Evolutionary conservation across 208 protist genomes (phyloP).

Genomic region (Acanthamoeba healyi): DNA sequence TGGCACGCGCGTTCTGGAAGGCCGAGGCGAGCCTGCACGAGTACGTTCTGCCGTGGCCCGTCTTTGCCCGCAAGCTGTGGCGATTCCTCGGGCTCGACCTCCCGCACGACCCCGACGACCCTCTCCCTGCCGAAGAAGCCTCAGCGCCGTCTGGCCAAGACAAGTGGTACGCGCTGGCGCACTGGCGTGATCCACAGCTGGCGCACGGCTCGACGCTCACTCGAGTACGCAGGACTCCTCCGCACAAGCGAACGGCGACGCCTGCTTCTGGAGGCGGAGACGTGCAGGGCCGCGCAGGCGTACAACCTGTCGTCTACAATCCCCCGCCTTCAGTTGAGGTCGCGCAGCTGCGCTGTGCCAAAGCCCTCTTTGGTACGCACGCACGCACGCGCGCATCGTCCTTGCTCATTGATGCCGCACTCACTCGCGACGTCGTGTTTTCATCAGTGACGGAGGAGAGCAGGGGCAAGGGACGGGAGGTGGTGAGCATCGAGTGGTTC

Average conservation of each 20-base stretch:
- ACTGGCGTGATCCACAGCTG: background rate
- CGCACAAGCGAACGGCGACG: background rate
- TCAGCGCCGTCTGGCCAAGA: background rate
- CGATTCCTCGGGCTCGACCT: background rate
- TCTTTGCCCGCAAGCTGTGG: constrained; percentile 46
- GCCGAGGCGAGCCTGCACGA: constrained; percentile 8
- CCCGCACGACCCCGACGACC: constrained; percentile 45
- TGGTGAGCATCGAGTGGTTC: constrained; percentile 70
- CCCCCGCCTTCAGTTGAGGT: background rate
- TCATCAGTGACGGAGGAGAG: constrained; percentile 50
- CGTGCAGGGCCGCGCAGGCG: background rate
- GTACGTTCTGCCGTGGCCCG: constrained; percentile 12
- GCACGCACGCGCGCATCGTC: background rate
- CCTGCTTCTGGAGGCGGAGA: background rate
- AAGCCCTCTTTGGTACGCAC: constrained; percentile 26
- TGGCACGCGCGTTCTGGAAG: constrained; percentile 38
- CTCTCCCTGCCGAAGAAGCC: background rate
- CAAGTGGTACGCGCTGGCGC: background rate
- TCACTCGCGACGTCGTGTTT: too few relatives aligned
- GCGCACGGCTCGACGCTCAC: background rate
- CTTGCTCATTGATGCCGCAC: too few relatives aligned
- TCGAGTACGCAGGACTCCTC: background rate
- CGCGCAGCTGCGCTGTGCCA: constrained; percentile 29
- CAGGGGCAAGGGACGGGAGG: constrained; percentile 20
- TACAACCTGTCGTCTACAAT: background rate